Conservation (phyloP, 73 alveolate species). For the Stentor coeruleus region DNA sequence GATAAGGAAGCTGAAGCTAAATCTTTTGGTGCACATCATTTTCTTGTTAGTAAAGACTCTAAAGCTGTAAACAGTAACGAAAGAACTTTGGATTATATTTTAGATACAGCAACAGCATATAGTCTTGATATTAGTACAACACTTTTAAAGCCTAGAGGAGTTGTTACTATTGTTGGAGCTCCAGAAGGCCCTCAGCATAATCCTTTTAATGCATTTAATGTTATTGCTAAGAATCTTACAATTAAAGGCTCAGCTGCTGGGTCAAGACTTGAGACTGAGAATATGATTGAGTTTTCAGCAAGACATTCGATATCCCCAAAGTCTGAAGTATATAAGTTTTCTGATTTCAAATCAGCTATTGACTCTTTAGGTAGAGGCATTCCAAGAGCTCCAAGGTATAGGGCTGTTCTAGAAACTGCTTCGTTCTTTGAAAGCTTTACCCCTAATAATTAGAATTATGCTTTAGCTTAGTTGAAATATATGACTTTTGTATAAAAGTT, state of each 20-base stretch:
- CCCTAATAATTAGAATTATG: background rate
- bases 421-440: background rate
- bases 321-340: conserved; percentile 8
- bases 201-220: conserved; percentile 31
- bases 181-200: conserved; percentile 45
- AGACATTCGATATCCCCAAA: conserved; percentile 38
- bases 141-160: conserved; percentile 42
- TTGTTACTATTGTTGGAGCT: conserved; percentile 49
- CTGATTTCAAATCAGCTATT: background rate
- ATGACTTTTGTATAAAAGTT: no score
- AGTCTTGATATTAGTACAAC: conserved; percentile 28
- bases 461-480: no score
- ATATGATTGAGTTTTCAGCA: conserved; percentile 39
- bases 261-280: conserved; percentile 43
- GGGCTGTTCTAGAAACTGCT: background rate
- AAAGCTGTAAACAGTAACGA: conserved; percentile 39
- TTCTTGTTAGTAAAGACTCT: conserved; percentile 39
- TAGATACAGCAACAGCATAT: conserved; percentile 42
- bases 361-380: background rate
- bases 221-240: conserved; percentile 38
- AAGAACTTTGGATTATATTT: conserved; percentile 49
- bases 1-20: conserved; percentile 50
- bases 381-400: background rate
- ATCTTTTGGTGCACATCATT: conserved; percentile 68
- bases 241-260: conserved; percentile 46